These are phyloP conservation scores for Rhizopogon sp. DNA, from an alignment of 768 basidiomycete species.

Conservation along the genomic window DNA sequence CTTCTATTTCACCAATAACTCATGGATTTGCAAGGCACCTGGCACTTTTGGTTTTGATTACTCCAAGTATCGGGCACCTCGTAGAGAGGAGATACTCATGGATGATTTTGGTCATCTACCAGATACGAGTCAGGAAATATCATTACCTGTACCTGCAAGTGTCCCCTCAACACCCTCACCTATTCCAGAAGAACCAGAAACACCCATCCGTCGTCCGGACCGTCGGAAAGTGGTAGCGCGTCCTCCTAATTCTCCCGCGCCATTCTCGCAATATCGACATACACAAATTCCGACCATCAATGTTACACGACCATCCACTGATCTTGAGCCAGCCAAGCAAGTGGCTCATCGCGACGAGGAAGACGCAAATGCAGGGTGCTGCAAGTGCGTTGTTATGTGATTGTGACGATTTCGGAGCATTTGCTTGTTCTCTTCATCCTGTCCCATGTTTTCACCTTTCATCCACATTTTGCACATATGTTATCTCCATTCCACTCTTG, in stretches of 20 bases:
- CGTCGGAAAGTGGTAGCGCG: constrained; percentile 13
- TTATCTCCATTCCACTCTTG: constrained; percentile 5
- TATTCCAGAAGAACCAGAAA: constrained; percentile 22
- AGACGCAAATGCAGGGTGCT: constrained; percentile 55
- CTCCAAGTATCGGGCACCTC: constrained; percentile 58
- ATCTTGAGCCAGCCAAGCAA: constrained; percentile 19
- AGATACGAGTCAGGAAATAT: constrained; percentile 10
- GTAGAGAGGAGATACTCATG: constrained; percentile 49
- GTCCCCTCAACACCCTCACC: constrained; percentile 10
- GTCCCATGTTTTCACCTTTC: constrained; percentile 15
- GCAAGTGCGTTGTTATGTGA: constrained; percentile 87
- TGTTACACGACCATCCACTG: constrained; percentile 25
- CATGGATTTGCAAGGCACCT: constrained; percentile 48
- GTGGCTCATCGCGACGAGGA: constrained; percentile 38
- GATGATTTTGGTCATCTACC: constrained; percentile 56
- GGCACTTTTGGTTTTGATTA: constrained; percentile 80
- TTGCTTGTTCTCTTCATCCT: constrained; percentile 16
- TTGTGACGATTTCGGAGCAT: constrained; percentile 15
- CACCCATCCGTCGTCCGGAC: constrained; percentile 20
- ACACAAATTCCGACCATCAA: constrained; percentile 26
- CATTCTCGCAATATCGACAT: constrained; percentile 54
- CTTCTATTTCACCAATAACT: constrained; percentile 4
- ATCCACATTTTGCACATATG: constrained; percentile 19
- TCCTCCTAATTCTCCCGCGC: constrained; percentile 49
- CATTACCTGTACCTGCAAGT: constrained; percentile 13